Percentiles rank a stretch among this genome's conserved stretches.
phyloP scores from a whole-genome alignment of 331 rosid genomes.

The Quercus lobata region DNA sequence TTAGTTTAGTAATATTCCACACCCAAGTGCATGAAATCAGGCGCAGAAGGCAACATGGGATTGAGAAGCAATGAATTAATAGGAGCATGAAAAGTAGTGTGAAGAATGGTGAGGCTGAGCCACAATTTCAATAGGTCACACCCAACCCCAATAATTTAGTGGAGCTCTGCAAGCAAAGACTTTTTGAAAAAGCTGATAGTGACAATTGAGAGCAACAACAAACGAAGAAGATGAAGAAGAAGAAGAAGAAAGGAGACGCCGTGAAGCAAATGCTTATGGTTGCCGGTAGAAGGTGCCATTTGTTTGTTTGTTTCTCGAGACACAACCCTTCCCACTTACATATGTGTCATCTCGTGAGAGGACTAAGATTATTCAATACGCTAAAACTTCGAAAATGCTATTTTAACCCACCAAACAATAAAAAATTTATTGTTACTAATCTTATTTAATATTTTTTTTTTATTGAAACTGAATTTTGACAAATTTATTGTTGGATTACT shows the following conservation, averaged over 20 bases:
- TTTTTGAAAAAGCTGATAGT: neutral
- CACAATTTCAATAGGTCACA: neutral
- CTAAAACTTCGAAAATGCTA: too few species aligned
- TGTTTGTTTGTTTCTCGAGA: too few species aligned
- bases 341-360: too few species aligned
- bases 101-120: slow-evolving; percentile 9
- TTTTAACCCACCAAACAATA: too few species aligned
- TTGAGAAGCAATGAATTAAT: neutral
- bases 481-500: rapidly evolving
- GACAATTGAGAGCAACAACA: neutral
- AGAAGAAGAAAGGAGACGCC: neutral
- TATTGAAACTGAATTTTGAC: rapidly evolving
- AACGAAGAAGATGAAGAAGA: neutral
- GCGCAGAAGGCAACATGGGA: neutral
- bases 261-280: neutral
- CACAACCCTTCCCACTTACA: too few species aligned
- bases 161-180: neutral
- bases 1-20: neutral
- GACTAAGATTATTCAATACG: too few species aligned
- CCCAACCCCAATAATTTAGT: neutral
- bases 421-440: rapidly evolving
- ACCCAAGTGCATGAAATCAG: neutral
- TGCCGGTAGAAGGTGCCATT: too few species aligned
- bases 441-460: too few species aligned
- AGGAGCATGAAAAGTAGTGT: neutral